Evolutionary conservation across 306 rosid genomes (phyloP).

Genomic region (Gillenia trifoliata): DNA sequence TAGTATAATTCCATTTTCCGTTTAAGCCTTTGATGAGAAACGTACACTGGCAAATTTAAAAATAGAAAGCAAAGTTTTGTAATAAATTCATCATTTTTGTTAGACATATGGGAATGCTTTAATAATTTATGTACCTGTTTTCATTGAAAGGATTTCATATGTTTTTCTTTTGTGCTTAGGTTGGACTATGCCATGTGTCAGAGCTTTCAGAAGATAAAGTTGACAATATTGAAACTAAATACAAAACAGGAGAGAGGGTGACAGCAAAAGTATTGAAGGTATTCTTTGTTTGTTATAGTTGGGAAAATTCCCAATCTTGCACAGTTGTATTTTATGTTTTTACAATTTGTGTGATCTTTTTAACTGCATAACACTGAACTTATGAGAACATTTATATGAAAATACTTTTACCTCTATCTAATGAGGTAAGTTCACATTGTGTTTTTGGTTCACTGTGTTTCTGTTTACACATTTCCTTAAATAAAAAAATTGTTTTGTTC

Average conservation of each 20-base stretch:
- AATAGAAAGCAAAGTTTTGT: neutral
- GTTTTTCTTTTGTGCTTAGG: slow-evolving; percentile 38
- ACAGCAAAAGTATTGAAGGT: slow-evolving; percentile 80
- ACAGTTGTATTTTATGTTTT: neutral
- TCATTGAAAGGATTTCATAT: neutral
- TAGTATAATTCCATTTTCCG: neutral
- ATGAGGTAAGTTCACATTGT: too few relatives aligned
- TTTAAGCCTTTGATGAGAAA: neutral
- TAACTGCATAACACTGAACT: neutral
- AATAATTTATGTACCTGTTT: neutral
- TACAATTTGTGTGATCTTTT: neutral
- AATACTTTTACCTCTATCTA: too few relatives aligned
- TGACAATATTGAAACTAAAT: slow-evolving; percentile 54
- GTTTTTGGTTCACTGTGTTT: neutral
- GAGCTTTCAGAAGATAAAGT: slow-evolving; percentile 67
- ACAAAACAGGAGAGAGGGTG: slow-evolving; percentile 70
- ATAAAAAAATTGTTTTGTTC: neutral
- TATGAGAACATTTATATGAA: neutral
- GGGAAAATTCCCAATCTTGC: neutral
- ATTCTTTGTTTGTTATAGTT: slow-evolving; percentile 16
- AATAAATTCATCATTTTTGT: neutral
- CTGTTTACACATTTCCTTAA: neutral
- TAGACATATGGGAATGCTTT: neutral
- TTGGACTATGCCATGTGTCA: slow-evolving; percentile 85
- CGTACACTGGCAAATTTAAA: neutral